These are phyloP conservation scores for Hansenula sp. DNA, from an alignment of 1,139 yeast genomes.

Conservation along the genomic window DNA sequence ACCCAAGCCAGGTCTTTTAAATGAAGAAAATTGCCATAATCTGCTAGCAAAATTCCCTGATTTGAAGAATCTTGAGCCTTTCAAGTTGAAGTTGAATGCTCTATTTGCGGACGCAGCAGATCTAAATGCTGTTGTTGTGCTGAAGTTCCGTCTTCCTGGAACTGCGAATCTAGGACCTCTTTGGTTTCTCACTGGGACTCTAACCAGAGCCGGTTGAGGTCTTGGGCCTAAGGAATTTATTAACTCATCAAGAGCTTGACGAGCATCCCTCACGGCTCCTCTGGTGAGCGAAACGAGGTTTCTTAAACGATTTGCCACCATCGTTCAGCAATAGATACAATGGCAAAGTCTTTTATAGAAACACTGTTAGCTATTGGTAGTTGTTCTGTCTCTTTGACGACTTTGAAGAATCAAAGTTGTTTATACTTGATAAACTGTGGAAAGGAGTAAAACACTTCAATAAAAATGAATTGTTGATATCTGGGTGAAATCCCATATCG, in stretches of 20 bases:
- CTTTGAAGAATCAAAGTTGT: background rate
- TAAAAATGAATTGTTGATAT: background rate
- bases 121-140: slow-evolving; percentile 10
- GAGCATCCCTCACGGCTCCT: slow-evolving; percentile 32
- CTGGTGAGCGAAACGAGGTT: slow-evolving; percentile 29
- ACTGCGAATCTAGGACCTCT: background rate
- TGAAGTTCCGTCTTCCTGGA: slow-evolving; percentile 12
- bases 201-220: slow-evolving; percentile 23
- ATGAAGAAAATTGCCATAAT: slow-evolving; percentile 23
- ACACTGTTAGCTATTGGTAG: too few species aligned
- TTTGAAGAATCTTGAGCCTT: slow-evolving; percentile 11
- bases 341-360: background rate
- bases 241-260: slow-evolving; percentile 33
- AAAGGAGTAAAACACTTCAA: background rate
- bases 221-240: slow-evolving; percentile 22
- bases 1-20: slow-evolving; percentile 15
- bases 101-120: slow-evolving; percentile 8
- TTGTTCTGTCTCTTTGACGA: too few species aligned
- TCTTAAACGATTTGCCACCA: slow-evolving; percentile 23
- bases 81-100: slow-evolving; percentile 6
- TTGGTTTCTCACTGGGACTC: slow-evolving; percentile 21
- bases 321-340: slow-evolving; percentile 1
- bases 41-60: slow-evolving; percentile 12
- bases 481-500: background rate
- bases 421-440: background rate